Percentiles rank a stretch among this genome's conserved stretches.
Evolutionary conservation across 2,329 filamentous ascomycete species (phyloP).

Genomic region (Penicillium sp.): DNA sequence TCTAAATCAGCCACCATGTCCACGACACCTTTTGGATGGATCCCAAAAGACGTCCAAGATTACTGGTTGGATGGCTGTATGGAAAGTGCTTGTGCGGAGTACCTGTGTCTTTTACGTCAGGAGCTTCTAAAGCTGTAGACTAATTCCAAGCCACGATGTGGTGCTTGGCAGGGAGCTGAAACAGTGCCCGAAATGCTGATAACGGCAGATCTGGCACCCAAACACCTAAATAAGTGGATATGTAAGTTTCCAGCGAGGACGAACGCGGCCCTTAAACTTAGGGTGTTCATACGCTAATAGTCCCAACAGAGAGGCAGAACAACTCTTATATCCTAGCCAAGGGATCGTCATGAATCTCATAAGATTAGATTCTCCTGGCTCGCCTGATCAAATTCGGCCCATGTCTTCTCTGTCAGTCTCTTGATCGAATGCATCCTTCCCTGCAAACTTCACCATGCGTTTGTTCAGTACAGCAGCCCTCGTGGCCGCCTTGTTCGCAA

Average conservation of each 20-base stretch:
- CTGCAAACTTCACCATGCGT: conserved; percentile 9
- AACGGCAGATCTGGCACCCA: neutral
- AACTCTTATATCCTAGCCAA: neutral
- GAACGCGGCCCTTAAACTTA: neutral
- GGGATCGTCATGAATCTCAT: neutral
- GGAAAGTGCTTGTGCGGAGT: neutral
- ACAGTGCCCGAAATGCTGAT: neutral
- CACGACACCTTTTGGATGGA: neutral
- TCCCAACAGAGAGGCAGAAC: neutral
- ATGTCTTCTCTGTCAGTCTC: neutral
- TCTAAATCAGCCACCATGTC: neutral
- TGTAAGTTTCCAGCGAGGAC: neutral
- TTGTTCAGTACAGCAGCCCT: conserved; percentile 5
- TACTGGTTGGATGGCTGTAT: neutral
- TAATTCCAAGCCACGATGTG: neutral
- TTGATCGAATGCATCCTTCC: conserved; percentile 4
- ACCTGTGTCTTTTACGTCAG: neutral
- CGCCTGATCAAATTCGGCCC: neutral
- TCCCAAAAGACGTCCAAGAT: neutral
- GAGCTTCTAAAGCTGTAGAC: neutral
- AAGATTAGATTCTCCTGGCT: neutral
- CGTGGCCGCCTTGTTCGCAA: conserved; percentile 9
- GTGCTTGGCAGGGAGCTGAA: neutral
- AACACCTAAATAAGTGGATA: neutral
- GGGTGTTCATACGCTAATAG: neutral